Conservation (phyloP, 306 rosid species). For the Carpinus viminea region DNA sequence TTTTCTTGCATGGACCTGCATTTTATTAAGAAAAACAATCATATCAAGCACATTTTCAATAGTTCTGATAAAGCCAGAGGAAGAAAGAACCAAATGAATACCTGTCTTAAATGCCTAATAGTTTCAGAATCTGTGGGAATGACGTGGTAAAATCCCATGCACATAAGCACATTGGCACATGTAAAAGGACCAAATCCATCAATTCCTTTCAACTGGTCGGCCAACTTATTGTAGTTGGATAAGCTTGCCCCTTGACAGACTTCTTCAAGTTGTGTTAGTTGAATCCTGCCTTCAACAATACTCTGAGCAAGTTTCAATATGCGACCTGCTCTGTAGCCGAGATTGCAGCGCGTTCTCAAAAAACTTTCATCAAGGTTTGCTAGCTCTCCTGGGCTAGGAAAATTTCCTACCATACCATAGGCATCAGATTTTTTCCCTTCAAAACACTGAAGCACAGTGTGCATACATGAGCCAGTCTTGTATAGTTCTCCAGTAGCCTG, state of each 20-base stretch:
- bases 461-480: slow-evolving; percentile 8
- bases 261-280: slow-evolving; percentile 43
- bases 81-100: slow-evolving; percentile 3
- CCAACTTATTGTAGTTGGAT: slow-evolving; percentile 31
- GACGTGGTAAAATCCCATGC: slow-evolving; percentile 55
- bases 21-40: slow-evolving; percentile 2
- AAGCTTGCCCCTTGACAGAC: slow-evolving; percentile 36
- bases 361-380: slow-evolving; percentile 41
- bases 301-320: slow-evolving; percentile 44
- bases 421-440: slow-evolving; percentile 23
- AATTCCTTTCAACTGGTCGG: slow-evolving; percentile 43
- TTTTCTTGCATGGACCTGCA: slow-evolving; percentile 43
- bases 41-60: not conserved
- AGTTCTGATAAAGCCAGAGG: not conserved
- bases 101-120: slow-evolving; percentile 51
- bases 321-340: slow-evolving; percentile 53
- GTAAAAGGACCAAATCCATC: slow-evolving; percentile 61
- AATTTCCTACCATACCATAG: slow-evolving; percentile 33
- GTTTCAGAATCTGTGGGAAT: slow-evolving; percentile 60
- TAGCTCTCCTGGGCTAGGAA: slow-evolving; percentile 48
- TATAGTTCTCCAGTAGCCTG: not conserved
- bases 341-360: slow-evolving; percentile 48
- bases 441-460: not conserved
- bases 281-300: slow-evolving; percentile 48
- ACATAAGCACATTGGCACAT: slow-evolving; percentile 54